A percentile compares a stretch with the other conserved stretches of the same genome.
These are phyloP conservation scores for Moniliophthora roreri DNA, from an alignment of 1,284 basidiomycete genomes.

Conservation along the genomic window DNA sequence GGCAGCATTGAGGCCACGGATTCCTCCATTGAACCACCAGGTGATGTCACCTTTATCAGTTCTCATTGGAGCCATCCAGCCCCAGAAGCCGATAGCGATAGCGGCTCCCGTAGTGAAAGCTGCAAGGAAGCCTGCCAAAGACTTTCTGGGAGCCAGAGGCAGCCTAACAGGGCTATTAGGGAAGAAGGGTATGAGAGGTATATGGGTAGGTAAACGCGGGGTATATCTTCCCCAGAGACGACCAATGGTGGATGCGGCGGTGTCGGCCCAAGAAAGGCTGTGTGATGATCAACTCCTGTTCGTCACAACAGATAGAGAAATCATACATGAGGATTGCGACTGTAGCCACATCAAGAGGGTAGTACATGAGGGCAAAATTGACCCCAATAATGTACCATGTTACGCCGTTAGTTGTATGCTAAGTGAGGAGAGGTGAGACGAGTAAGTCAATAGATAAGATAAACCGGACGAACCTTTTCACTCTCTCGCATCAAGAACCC, in stretches of 20 bases:
- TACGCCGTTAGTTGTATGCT: constrained; percentile 83
- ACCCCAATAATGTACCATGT: constrained; percentile 96
- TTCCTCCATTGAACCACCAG: constrained; percentile 56
- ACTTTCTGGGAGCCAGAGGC: constrained; percentile 83
- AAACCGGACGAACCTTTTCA: constrained; percentile 65
- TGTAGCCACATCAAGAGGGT: constrained; percentile 86
- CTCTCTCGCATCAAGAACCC: constrained; percentile 94
- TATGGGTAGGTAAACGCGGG: constrained; percentile 60
- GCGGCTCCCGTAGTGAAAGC: constrained; percentile 77
- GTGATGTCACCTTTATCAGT: constrained; percentile 35
- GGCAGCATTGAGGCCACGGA: no score
- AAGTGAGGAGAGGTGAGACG: neutral
- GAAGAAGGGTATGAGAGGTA: constrained; percentile 42
- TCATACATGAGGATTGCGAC: constrained; percentile 86
- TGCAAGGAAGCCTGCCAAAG: constrained; percentile 86
- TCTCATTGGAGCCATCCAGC: constrained; percentile 50
- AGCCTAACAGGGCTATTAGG: constrained; percentile 32
- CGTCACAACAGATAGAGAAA: constrained; percentile 18
- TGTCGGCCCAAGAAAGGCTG: constrained; percentile 97
- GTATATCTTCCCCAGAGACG: constrained; percentile 82
- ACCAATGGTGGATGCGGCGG: constrained; percentile 91
- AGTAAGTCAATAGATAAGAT: neutral
- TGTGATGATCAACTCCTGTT: constrained; percentile 5
- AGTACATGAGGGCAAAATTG: constrained; percentile 76
- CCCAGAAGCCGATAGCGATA: constrained; percentile 83